Evolutionary conservation across 306 rosid species (phyloP), one percentile per base, ranked within the genome.

Genomic region (Casuarina equisetifolia): DNA sequence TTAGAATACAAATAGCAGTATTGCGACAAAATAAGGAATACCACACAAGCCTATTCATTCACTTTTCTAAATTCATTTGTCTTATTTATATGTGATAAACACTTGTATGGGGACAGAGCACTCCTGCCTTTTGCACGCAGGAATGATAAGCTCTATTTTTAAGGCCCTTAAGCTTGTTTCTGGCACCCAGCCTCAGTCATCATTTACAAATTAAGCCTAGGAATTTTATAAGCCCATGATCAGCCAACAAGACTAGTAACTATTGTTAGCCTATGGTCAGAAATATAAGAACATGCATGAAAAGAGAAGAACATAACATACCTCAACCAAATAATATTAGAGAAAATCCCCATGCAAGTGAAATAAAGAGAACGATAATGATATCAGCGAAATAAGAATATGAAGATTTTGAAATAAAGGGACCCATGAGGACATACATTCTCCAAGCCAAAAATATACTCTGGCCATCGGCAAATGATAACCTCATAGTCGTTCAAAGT

Each of bases 391-490:
- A 61, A 42, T 9, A 46, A 66, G 64, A 19, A 67, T 15, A 63
- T 20, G 51, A 76, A 67, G 75, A 80, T 48, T 51, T 67, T 46
- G 50, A 42, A 48, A 58, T 1, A 11, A 79, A 32, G 61, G 80
- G 67, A 67, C n/a, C 76, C 64, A 63, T 51, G 69, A 15, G 51
- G 52, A 79, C 99, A 48, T 91, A 96, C 99, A 81, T 88, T 88
- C 81, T 96, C 99, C 38, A 96, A 82, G 77, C 83, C 88, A 76
- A 91, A 70, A 36, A 92, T 88, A 84, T 96, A 96, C 67, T 96
- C 98, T 4, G 99, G 99, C 99, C 99, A 96, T 59, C 98, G 91
- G 88, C 93, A 88, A 87, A 92, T 92, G 81, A 96, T 92, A 85
- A 92, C 88, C 83, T 91, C 96, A 64, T 90, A 96, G 75, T 90